phyloP scores from a whole-genome alignment of 1,284 basidiomycete species.

The Omphalotus olearius region DNA sequence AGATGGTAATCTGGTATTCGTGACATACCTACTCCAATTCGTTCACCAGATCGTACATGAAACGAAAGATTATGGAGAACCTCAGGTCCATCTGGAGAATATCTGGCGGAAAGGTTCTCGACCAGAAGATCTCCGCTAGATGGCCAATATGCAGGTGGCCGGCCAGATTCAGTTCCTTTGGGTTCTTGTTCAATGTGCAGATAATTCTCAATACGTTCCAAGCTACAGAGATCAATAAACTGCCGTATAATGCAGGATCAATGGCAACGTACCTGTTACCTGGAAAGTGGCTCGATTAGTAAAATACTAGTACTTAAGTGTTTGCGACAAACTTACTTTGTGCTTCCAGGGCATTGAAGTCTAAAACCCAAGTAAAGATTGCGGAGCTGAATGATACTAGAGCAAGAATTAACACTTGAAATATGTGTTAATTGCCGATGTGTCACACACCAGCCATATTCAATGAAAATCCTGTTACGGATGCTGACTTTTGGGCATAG shows the following conservation, averaged over 20 bases:
- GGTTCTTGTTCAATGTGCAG: conserved; percentile 55
- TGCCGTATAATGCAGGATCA: not conserved
- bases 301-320: too few relatives aligned
- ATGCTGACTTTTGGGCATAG: conserved; percentile 33
- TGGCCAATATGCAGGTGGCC: conserved; percentile 66
- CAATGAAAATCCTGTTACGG: conserved; percentile 53
- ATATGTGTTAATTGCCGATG: not conserved
- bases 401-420: not conserved
- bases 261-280: conserved; percentile 17
- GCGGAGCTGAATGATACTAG: conserved; percentile 47
- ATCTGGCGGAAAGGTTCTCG: conserved; percentile 43
- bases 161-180: conserved; percentile 29
- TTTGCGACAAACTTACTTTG: not conserved
- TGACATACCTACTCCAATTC: conserved; percentile 39
- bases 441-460: conserved; percentile 34
- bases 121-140: conserved; percentile 53
- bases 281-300: not conserved
- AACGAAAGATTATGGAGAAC: conserved; percentile 43
- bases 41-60: conserved; percentile 40
- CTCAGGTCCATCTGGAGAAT: conserved; percentile 33
- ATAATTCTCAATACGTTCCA: conserved; percentile 60
- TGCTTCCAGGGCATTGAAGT: conserved; percentile 50
- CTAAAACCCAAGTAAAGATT: conserved; percentile 50
- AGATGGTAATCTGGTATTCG: not conserved
- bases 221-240: conserved; percentile 23